Evolutionary conservation across 306 rosid species (phyloP).

Genomic region (Oxytropis ochrocephala): DNA sequence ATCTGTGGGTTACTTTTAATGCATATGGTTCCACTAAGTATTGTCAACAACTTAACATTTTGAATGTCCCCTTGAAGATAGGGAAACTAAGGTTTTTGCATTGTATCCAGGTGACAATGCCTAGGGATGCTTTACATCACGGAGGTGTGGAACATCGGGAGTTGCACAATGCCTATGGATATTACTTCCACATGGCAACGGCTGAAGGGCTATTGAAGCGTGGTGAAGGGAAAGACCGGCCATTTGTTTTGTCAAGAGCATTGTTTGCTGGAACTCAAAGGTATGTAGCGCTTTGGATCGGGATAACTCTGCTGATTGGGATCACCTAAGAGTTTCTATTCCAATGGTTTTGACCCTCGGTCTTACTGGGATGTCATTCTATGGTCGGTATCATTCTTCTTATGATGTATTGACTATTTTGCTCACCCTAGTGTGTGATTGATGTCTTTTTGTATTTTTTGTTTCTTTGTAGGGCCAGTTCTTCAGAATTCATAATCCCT

Average conservation of each 20-base stretch:
- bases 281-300: conserved; percentile 90
- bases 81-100: conserved; percentile 14
- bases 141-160: conserved; percentile 87
- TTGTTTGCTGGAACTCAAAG: conserved; percentile 90
- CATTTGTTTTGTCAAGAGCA: conserved; percentile 91
- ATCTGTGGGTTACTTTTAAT: conserved; percentile 6
- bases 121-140: conserved; percentile 76
- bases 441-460: too few relatives aligned
- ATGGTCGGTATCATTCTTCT: conserved; percentile 46
- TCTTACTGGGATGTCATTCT: conserved; percentile 67
- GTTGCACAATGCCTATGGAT: conserved; percentile 88
- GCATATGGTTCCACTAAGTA: background rate
- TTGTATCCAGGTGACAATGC: conserved; percentile 79
- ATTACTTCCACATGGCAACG: conserved; percentile 97
- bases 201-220: conserved; percentile 78
- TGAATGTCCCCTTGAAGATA: background rate
- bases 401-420: background rate
- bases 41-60: background rate
- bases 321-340: conserved; percentile 79
- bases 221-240: conserved; percentile 81
- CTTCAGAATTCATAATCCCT: too few relatives aligned
- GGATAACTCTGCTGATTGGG: conserved; percentile 97
- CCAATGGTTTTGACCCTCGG: conserved; percentile 95
- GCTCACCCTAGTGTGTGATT: too few relatives aligned
- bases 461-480: too few relatives aligned